phyloP scores from a whole-genome alignment of 495 filamentous ascomycete genomes.

The Penicillium samsonianum region DNA sequence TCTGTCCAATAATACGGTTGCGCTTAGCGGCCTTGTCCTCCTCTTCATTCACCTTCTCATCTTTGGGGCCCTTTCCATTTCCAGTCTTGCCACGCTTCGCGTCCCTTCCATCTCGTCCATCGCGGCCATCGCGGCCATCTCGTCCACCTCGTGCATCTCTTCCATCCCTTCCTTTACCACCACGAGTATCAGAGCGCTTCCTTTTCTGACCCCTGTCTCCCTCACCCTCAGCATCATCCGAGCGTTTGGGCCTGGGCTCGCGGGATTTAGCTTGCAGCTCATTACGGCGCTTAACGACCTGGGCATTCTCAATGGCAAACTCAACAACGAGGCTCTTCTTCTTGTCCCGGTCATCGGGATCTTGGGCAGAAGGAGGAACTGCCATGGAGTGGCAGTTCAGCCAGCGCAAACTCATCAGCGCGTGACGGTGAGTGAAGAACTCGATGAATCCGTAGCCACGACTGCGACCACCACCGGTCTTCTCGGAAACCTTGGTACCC shows the following conservation, averaged over 20 bases:
- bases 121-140: not conserved
- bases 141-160: not conserved
- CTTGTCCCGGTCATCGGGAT: conserved; percentile 52
- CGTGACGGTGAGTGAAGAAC: conserved; percentile 90
- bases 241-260: conserved; percentile 26
- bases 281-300: conserved; percentile 78
- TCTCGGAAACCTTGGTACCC: conserved; percentile 76
- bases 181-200: conserved; percentile 37
- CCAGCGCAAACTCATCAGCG: conserved; percentile 92
- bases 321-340: conserved; percentile 88
- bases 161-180: conserved; percentile 1
- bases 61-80: conserved; percentile 23
- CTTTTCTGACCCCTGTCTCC: conserved; percentile 39
- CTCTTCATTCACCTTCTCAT: conserved; percentile 36
- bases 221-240: conserved; percentile 19
- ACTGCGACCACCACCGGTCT: conserved; percentile 72
- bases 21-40: conserved; percentile 60
- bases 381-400: conserved; percentile 81
- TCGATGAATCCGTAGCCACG: conserved; percentile 98
- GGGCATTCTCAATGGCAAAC: conserved; percentile 97
- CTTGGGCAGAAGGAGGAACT: conserved; percentile 31
- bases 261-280: conserved; percentile 67
- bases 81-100: conserved; percentile 10
- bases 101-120: too few species aligned
- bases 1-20: conserved; percentile 67